A percentile compares a stretch with the other conserved stretches of the same genome.
Conservation (phyloP, 2,329 filamentous ascomycete species). For the Hypocreales sp. region DNA sequence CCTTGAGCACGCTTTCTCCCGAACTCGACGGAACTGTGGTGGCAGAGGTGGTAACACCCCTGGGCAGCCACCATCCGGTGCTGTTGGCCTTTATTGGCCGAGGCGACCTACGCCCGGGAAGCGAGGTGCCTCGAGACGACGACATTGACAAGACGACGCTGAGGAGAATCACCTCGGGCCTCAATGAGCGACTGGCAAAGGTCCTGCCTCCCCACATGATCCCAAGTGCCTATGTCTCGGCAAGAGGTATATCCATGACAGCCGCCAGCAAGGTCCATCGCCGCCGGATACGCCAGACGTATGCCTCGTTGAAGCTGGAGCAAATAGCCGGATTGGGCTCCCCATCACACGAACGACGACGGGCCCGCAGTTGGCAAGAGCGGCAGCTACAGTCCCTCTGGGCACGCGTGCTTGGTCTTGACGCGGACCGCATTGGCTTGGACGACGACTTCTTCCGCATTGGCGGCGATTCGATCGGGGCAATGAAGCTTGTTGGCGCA, state of each 20-base stretch:
- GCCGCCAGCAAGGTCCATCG: constrained; percentile 8
- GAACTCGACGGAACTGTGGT: too few relatives aligned
- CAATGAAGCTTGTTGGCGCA: constrained; percentile 20
- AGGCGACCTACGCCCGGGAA: too few relatives aligned
- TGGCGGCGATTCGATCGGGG: constrained; percentile 5
- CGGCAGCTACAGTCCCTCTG: constrained; percentile 4
- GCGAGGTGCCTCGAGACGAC: too few relatives aligned
- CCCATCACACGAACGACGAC: too few relatives aligned
- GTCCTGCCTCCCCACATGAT: constrained; percentile 4
- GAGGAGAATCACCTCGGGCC: background rate
- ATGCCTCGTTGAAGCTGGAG: background rate
- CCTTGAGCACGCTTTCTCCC: too few relatives aligned
- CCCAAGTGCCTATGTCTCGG: constrained; percentile 4
- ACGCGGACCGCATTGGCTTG: constrained; percentile 2
- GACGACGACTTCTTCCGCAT: constrained; percentile 4
- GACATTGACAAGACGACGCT: too few relatives aligned
- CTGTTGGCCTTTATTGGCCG: too few relatives aligned
- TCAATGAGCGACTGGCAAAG: background rate
- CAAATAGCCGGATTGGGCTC: background rate
- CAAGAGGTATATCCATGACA: constrained; percentile 5
- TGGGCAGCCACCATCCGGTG: too few relatives aligned
- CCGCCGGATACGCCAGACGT: constrained; percentile 2
- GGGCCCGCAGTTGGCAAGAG: too few relatives aligned
- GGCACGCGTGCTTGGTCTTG: constrained; percentile 3
- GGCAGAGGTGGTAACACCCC: too few relatives aligned